These are phyloP conservation scores for Coelastrella sp. DNA, from an alignment of 139 green algal species.

Conservation along the genomic window DNA sequence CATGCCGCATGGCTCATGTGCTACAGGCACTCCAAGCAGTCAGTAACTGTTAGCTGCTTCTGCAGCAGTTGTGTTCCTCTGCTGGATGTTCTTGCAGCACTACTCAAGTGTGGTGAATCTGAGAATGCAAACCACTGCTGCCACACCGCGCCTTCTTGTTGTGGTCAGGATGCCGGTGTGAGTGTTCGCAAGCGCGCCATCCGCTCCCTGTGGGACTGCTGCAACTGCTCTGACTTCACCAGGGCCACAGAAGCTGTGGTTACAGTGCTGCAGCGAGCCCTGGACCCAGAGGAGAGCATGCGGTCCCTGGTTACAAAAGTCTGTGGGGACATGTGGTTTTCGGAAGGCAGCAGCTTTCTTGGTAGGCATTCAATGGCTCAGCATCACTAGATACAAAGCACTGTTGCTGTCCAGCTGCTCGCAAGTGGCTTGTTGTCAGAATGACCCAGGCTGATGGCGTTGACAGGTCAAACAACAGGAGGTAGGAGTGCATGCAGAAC, in stretches of 20 bases:
- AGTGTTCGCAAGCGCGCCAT: slow-evolving; percentile 88
- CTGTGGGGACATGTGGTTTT: slow-evolving; percentile 72
- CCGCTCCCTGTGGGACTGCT: slow-evolving; percentile 86
- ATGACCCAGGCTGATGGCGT: no score
- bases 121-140: neutral
- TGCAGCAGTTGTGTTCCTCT: neutral
- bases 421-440: no score
- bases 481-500: no score
- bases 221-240: slow-evolving; percentile 59
- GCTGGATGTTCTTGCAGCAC: neutral
- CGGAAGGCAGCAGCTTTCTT: slow-evolving; percentile 37
- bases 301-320: slow-evolving; percentile 67
- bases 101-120: neutral
- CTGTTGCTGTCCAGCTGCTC: neutral
- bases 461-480: no score
- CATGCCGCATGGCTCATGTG: no score
- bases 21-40: neutral
- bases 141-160: neutral
- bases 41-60: neutral
- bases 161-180: slow-evolving; percentile 70
- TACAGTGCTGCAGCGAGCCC: slow-evolving; percentile 64
- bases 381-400: neutral
- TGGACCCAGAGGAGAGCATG: slow-evolving; percentile 72
- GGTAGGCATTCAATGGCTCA: neutral
- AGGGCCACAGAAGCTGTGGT: slow-evolving; percentile 65